These are phyloP conservation scores for Chytriomyces sp. DNA, from an alignment of 192 early-diverging fungal genomes.

Conservation along the genomic window DNA sequence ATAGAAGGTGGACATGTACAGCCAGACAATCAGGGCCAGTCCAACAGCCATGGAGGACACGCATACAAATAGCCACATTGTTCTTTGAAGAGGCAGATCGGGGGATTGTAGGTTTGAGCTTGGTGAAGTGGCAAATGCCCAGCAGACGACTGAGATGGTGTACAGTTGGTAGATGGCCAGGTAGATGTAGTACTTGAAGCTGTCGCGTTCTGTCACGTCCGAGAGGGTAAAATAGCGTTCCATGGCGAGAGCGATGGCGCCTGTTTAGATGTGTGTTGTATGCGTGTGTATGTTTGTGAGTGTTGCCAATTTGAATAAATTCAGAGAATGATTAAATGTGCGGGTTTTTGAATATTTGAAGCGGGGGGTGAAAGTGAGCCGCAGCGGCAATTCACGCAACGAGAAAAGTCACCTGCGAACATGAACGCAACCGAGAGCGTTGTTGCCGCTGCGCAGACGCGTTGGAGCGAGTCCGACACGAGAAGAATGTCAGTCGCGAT, in stretches of 20 bases:
- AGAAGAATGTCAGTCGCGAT: too few species aligned
- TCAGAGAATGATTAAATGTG: too few species aligned
- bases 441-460: too few species aligned
- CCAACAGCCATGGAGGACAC: not conserved
- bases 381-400: too few species aligned
- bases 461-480: too few species aligned
- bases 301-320: too few species aligned
- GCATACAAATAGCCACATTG: not conserved
- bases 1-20: not conserved
- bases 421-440: too few species aligned
- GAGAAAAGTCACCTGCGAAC: too few species aligned
- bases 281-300: too few species aligned
- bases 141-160: not conserved
- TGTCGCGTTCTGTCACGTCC: not conserved
- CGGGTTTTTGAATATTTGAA: too few species aligned
- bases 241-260: not conserved
- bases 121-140: not conserved
- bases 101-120: not conserved
- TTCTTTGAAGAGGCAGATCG: not conserved
- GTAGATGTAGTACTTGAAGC: not conserved
- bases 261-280: too few species aligned
- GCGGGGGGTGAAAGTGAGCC: too few species aligned
- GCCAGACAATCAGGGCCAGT: not conserved
- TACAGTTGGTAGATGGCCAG: not conserved
- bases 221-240: constrained; percentile 1